Conservation (phyloP, 2,329 filamentous ascomycete species). For the Fusarium sp. region DNA sequence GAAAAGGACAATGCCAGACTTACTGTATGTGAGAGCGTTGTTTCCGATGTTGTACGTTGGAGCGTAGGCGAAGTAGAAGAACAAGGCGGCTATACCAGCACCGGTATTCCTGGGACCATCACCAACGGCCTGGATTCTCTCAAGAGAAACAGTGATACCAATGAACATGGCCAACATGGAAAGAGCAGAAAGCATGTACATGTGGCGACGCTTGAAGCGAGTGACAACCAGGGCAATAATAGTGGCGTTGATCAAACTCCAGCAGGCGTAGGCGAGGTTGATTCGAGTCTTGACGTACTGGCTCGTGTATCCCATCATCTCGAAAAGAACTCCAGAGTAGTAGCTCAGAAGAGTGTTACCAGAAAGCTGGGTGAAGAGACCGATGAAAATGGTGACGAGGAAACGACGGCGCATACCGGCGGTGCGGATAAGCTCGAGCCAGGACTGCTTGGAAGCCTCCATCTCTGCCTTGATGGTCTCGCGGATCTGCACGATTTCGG, state of each 20-base stretch:
- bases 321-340: conserved; percentile 53
- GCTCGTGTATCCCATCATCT: conserved; percentile 60
- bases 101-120: conserved; percentile 13
- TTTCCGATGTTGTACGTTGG: conserved; percentile 44
- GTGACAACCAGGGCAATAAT: conserved; percentile 58
- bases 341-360: conserved; percentile 59
- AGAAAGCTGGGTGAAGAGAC: conserved; percentile 67
- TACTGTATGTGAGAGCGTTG: conserved; percentile 44
- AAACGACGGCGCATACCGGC: conserved; percentile 64
- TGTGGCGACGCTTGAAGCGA: conserved; percentile 62
- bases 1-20: not conserved
- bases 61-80: conserved; percentile 36
- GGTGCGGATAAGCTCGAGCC: conserved; percentile 65
- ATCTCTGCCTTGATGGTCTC: conserved; percentile 68
- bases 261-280: conserved; percentile 61
- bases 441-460: conserved; percentile 63
- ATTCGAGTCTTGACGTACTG: conserved; percentile 60
- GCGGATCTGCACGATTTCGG: conserved; percentile 72
- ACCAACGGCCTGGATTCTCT: conserved; percentile 56
- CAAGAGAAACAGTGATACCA: conserved; percentile 64
- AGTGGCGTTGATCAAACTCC: conserved; percentile 60
- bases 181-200: conserved; percentile 66
- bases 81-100: conserved; percentile 33
- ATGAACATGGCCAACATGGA: conserved; percentile 64
- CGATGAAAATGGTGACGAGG: conserved; percentile 63